Base-by-base conservation (phyloP, 2,329 filamentous ascomycete genomes). In the Chaetomiaceae sp. region DNA sequence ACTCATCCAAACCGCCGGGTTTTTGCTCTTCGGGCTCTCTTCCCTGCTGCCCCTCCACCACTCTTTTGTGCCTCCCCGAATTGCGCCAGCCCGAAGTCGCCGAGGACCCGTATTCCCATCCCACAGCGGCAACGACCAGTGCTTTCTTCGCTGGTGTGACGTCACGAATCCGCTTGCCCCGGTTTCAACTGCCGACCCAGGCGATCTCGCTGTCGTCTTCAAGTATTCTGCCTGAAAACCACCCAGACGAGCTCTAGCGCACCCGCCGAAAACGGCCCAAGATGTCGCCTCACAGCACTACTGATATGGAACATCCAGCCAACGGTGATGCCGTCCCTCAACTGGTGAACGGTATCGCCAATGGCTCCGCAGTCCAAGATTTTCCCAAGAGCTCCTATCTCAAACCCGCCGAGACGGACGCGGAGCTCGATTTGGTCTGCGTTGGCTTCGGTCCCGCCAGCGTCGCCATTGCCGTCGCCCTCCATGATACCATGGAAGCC, bases 401-500 rank as follows among this genome's bases (percentile, higher is more conserved):
- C 14, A 73, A 69, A 47, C 71, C 78, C n/a, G 75, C 79, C 2
- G 71, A 76, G 23, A 68, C 77, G 48, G 79, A 85, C 58, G 81
- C 87, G 45, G 73, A 90, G 29, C 86, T 91, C 67, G 92, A 97
- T 69, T 76, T 97, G 48, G 75, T 97, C 61, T 96, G 90, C 69
- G 83, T 96, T 51, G 92, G 92, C 21, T 97, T 97, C 66, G 92
- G 92, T 7, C 92, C 92, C 18, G 92, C 92, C 25, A 94, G 90
- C 55, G 77, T 97, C 32, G 86, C 91, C 16, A 87, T 97, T 57
- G 92, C 89, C 13, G 86, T 96, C 52, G 91, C 94, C 21, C 79
- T 96, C 37, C 85, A 95, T 69, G 92, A 97, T 69, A 74, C 82
- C n/a, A 71, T 88, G 49, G 79, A 82, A 66, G 66, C 72, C 38